Evolutionary conservation across 495 filamentous ascomycete genomes (phyloP), one percentile per base, ranked within the genome.

Genomic region (Neurospora sp.): DNA sequence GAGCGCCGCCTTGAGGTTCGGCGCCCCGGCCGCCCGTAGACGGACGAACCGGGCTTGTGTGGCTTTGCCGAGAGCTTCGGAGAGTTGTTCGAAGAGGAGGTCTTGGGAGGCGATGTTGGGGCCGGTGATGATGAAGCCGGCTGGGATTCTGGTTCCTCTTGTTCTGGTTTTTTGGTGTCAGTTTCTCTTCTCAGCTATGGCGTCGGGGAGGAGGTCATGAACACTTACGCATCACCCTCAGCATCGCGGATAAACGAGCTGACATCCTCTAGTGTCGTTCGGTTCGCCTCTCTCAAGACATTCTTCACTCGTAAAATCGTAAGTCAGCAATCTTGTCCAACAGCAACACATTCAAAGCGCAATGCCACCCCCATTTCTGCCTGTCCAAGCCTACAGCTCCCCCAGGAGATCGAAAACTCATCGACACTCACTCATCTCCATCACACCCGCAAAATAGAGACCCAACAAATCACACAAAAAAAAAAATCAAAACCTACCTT

Each of bases 21-120:
- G 84, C 41, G 89, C 90, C 78, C 97, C 93, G 27, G 87, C 90
- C 2, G 94, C 93, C 39, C 92, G 89, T 39, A 98, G 79, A 18
- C 89, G 83, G n/a, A 97, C 87, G 62, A 91, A 88, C 70, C 83
- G 86, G 71, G 81, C 87, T 80, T 81, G 84, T 75, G 83, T 81
- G 70, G 83, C 82, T 71, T 74, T 78, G 74, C 82, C 80, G 31
- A 90, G 84, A 74, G 81, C 83, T 76, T 87, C 87, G 72, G 83
- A 87, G 71, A 92, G 86, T 83, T 89, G 92, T 77, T 87, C 87
- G 73, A 97, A 91, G 23, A 98, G 84, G 40, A 91, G 84, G 18
- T 86, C 87, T 72, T 95, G 91, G 14, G 91, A 92, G 37, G 93
- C 91, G 72, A 95, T 91, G 75, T 94, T 95, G n/a, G 94, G 93